Evolutionary conservation across 768 basidiomycete species (phyloP).

Genomic region (Mrakia blollopis): DNA sequence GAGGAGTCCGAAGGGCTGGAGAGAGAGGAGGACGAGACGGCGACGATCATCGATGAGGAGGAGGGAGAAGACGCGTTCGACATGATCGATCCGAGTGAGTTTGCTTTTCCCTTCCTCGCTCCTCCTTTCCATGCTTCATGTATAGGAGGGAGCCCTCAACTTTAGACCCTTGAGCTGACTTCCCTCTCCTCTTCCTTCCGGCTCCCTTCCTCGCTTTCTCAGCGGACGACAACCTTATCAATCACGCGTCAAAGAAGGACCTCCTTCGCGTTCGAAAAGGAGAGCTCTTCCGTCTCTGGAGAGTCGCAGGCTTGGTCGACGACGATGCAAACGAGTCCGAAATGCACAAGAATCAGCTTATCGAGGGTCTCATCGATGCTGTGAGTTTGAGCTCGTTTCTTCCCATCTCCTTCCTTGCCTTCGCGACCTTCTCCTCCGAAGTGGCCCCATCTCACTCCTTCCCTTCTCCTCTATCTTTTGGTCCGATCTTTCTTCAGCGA

Average conservation of each 20-base stretch:
- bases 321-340: conserved; percentile 10
- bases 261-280: conserved; percentile 18
- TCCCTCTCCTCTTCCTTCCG: no score
- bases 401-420: not conserved
- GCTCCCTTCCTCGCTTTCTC: not conserved
- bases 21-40: not conserved
- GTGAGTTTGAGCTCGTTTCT: not conserved
- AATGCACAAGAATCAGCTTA: conserved; percentile 9
- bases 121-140: not conserved
- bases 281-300: conserved; percentile 26
- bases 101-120: not conserved
- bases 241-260: conserved; percentile 8
- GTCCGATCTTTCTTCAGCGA: not conserved
- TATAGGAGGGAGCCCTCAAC: not conserved
- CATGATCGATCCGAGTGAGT: conserved; percentile 21
- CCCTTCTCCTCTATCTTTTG: not conserved
- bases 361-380: conserved; percentile 16
- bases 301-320: conserved; percentile 25
- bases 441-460: not conserved
- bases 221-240: conserved; percentile 33
- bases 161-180: not conserved
- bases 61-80: conserved; percentile 13
- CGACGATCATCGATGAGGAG: not conserved
- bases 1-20: not conserved
- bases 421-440: not conserved